phyloP scores from a whole-genome alignment of 371 early-diverging fungal genomes.

The Dichotomocladium elegans region DNA sequence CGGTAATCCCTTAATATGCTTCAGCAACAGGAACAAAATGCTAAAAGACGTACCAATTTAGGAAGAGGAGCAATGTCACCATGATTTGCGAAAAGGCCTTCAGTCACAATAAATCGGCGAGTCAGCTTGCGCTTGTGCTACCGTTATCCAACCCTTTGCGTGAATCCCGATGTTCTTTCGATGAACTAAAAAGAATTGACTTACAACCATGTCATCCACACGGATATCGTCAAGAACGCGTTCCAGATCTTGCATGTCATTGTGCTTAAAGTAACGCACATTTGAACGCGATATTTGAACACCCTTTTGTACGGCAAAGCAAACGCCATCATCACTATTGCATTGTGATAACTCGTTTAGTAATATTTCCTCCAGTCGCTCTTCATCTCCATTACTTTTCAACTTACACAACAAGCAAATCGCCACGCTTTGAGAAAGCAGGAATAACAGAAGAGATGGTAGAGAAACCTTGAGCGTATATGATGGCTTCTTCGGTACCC shows the following conservation, averaged over 20 bases:
- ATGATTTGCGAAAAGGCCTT: conserved; percentile 93
- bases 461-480: conserved; percentile 98
- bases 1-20: neutral
- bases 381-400: neutral
- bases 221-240: conserved; percentile 78
- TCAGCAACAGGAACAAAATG: neutral
- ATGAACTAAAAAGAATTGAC: neutral
- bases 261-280: conserved; percentile 92
- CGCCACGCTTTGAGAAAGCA: conserved; percentile 97
- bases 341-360: too few relatives aligned
- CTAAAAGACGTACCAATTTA: conserved; percentile 51
- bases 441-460: conserved; percentile 95
- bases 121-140: conserved; percentile 77
- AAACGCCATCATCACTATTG: conserved; percentile 84
- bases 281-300: conserved; percentile 85
- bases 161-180: neutral
- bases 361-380: neutral
- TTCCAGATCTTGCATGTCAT: conserved; percentile 92
- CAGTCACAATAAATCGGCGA: conserved; percentile 93
- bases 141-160: neutral
- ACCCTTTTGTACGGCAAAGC: conserved; percentile 90
- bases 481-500: conserved; percentile 89
- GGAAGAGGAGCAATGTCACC: conserved; percentile 92
- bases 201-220: conserved; percentile 36
- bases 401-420: conserved; percentile 84